A percentile compares a stretch with the other conserved stretches of the same genome.
Evolutionary conservation across 2,329 filamentous ascomycete species (phyloP).

Genomic region (Blastomyces gilchristii): DNA sequence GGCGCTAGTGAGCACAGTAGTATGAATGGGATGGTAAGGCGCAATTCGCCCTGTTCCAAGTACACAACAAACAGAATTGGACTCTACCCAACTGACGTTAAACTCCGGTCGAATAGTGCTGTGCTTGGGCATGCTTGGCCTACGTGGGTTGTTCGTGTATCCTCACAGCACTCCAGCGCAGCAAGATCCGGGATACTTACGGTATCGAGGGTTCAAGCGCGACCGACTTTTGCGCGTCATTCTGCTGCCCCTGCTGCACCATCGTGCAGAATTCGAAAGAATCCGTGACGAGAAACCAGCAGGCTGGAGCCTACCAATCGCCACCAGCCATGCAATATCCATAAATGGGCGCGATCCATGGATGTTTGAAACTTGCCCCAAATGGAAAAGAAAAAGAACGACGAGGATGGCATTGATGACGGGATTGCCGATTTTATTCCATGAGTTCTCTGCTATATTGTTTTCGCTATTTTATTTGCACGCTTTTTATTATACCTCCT

Average conservation of each 20-base stretch:
- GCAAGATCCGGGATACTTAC: conserved; percentile 45
- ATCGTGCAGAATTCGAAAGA: conserved; percentile 52
- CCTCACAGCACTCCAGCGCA: conserved; percentile 45
- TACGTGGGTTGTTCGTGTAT: conserved; percentile 29
- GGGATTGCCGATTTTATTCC: background rate
- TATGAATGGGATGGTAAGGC: conserved; percentile 23
- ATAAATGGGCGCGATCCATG: conserved; percentile 1
- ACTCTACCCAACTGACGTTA: background rate
- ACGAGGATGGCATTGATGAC: background rate
- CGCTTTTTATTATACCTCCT: conserved; percentile 7
- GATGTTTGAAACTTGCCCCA: background rate
- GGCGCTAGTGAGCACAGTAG: conserved; percentile 20
- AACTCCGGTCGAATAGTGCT: conserved; percentile 23
- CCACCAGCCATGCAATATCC: conserved; percentile 19
- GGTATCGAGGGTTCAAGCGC: conserved; percentile 42
- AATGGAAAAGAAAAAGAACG: background rate
- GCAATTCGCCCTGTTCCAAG: background rate
- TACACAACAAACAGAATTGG: background rate
- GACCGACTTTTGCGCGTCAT: conserved; percentile 44
- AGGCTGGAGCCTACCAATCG: conserved; percentile 20
- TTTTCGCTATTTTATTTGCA: background rate
- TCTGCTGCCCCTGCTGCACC: conserved; percentile 48
- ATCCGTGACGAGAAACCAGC: conserved; percentile 20
- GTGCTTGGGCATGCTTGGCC: conserved; percentile 24
- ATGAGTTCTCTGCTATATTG: background rate